Percentiles rank a stretch among this genome's conserved stretches.
Conservation (phyloP, 306 rosid species). For the Cicer yamashitae region DNA sequence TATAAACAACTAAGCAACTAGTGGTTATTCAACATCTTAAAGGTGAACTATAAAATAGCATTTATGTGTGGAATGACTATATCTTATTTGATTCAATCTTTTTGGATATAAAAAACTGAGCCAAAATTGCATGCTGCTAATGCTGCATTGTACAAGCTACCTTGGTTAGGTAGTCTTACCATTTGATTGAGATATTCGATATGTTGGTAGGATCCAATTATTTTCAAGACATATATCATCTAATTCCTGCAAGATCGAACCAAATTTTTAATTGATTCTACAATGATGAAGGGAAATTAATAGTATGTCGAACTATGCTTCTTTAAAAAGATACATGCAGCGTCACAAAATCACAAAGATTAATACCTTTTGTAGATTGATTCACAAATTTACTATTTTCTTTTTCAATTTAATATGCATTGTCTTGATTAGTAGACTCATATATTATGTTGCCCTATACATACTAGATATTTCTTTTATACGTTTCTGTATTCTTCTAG, state of each 20-base stretch:
- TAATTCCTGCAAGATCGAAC: constrained; percentile 51
- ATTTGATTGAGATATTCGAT: constrained; percentile 49
- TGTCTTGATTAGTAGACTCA: neutral
- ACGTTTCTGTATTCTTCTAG: neutral
- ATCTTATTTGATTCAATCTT: neutral
- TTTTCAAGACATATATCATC: constrained; percentile 48
- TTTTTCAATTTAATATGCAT: too few relatives aligned
- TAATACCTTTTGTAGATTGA: neutral
- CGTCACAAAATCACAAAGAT: constrained; percentile 1
- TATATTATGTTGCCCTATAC: neutral
- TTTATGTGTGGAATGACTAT: too few relatives aligned
- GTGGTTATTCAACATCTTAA: neutral
- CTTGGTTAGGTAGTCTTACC: constrained; percentile 52
- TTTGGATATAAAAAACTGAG: neutral
- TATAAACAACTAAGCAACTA: neutral
- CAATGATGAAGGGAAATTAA: neutral
- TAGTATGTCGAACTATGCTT: constrained; percentile 14
- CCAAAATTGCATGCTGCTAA: neutral
- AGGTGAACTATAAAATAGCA: too few relatives aligned
- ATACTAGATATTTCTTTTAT: neutral
- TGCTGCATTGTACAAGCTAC: constrained; percentile 10
- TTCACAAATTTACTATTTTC: neutral
- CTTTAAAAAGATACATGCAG: neutral
- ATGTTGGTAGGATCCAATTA: constrained; percentile 69
- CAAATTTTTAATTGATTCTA: constrained; percentile 13